Evolutionary conservation across 2,329 filamentous ascomycete species (phyloP), one percentile per base, ranked within the genome.

Genomic region (Alternaria rosae): DNA sequence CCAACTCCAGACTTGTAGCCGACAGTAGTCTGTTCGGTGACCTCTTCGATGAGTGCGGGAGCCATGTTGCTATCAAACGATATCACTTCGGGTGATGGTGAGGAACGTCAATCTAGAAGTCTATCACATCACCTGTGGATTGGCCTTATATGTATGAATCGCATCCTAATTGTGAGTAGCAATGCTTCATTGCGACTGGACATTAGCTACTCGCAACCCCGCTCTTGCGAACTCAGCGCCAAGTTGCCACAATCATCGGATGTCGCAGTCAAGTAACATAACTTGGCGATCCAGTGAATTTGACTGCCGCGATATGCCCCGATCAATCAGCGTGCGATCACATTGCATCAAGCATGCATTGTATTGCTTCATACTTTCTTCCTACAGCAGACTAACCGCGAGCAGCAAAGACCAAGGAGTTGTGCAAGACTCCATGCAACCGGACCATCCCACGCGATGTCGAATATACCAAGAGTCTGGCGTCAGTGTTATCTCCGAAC

Each of bases 31-130:
- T 73, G 68, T 50, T 75, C 67, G n/a, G 70, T 54, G 5, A 61
- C 65, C 11, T 70, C 72, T 66, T 82, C 80, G 48, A 83, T 72
- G 10, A 83, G 72, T 69, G 78, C 80, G 62, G 82, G 81, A 61
- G 81, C 81, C 81, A 83, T 82, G 26, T 11, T 52, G 26, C 47
- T 41, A n/a, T 65, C 50, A 6, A 21, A 35, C 8, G 17, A n/a
- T 9, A 13, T 21, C 21, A 11, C 47, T 23, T 35, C 6, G 23
- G 47, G 20, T 51, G 42, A 50, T 11, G 23, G 2, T 57, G 51
- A 23, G 3, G 25, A 23, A 15, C 17, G 41, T 23, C 41, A 35
- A 23, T 28, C 6, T 23, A 13, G 26, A 35, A 35, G 28, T 13
- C 12, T 35, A 4, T 3, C 21, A 9, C 26, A 50, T 50, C 28